phyloP scores from a whole-genome alignment of 192 early-diverging fungal genomes.

The Coemansia sp. region DNA sequence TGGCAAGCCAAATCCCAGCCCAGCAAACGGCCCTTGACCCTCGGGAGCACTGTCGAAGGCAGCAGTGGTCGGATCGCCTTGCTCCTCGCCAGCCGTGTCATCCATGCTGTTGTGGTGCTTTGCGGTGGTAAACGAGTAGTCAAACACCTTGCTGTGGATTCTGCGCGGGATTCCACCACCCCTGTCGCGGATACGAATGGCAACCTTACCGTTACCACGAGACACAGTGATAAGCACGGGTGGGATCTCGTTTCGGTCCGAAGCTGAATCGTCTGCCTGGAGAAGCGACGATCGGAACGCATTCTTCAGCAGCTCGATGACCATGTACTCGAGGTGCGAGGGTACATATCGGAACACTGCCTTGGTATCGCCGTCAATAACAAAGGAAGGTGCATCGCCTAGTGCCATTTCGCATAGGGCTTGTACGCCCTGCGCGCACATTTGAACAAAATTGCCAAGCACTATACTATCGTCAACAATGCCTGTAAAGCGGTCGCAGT shows the following conservation, averaged over 20 bases:
- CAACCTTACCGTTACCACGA: constrained; percentile 66
- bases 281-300: constrained; percentile 74
- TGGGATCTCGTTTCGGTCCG: constrained; percentile 47
- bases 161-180: constrained; percentile 82
- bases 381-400: constrained; percentile 68
- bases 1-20: constrained; percentile 40
- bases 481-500: constrained; percentile 22
- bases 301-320: constrained; percentile 86
- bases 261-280: constrained; percentile 1
- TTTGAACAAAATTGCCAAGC: constrained; percentile 51
- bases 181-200: constrained; percentile 77
- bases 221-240: constrained; percentile 77
- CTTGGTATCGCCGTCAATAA: constrained; percentile 49
- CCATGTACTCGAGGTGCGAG: constrained; percentile 85
- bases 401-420: constrained; percentile 87
- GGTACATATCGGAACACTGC: constrained; percentile 63
- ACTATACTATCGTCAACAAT: constrained; percentile 24
- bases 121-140: constrained; percentile 88
- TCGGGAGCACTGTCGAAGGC: background rate
- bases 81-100: background rate
- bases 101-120: constrained; percentile 53
- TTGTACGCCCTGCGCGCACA: constrained; percentile 67
- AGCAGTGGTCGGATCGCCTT: background rate
- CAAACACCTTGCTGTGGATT: constrained; percentile 73
- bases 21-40: constrained; percentile 14